Percentiles rank a stretch among this genome's conserved stretches.
phyloP scores from a whole-genome alignment of 345 rosid species.

The Crucihimalaya himalaica region DNA sequence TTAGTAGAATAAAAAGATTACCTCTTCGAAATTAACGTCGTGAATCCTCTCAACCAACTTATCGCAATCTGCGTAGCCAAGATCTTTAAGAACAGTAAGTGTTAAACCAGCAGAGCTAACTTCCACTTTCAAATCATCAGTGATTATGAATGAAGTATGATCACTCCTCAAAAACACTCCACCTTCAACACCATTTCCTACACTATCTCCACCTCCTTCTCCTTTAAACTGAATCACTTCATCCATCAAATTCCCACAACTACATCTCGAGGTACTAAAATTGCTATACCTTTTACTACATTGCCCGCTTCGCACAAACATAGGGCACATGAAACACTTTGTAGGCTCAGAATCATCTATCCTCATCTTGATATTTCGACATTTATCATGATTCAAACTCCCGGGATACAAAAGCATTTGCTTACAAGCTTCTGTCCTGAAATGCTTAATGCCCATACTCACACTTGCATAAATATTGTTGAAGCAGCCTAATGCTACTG shows the following conservation, averaged over 20 bases:
- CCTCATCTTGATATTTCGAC: not conserved
- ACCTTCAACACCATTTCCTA: not conserved
- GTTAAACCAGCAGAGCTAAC: not conserved
- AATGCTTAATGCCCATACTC: not conserved
- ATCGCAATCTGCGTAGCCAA: not conserved
- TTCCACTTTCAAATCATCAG: constrained; percentile 9
- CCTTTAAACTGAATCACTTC: not conserved
- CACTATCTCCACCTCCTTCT: not conserved
- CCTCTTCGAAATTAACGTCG: not conserved
- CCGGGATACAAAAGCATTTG: constrained; percentile 4
- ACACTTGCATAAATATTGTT: not conserved
- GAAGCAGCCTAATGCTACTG: not conserved
- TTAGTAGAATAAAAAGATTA: not conserved
- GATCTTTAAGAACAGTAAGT: not conserved
- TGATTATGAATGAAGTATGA: constrained; percentile 2
- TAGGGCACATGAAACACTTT: constrained; percentile 4
- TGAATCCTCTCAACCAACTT: not conserved
- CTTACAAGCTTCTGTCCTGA: constrained; percentile 11
- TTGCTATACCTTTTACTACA: not conserved
- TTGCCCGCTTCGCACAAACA: not conserved
- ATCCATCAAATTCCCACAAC: not conserved
- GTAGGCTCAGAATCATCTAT: not conserved
- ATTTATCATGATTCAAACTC: constrained; percentile 8
- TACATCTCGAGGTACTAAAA: not conserved
- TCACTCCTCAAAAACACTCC: not conserved